phyloP scores from a whole-genome alignment of 768 basidiomycete species.

The Omphalotus guepiniiformis region DNA sequence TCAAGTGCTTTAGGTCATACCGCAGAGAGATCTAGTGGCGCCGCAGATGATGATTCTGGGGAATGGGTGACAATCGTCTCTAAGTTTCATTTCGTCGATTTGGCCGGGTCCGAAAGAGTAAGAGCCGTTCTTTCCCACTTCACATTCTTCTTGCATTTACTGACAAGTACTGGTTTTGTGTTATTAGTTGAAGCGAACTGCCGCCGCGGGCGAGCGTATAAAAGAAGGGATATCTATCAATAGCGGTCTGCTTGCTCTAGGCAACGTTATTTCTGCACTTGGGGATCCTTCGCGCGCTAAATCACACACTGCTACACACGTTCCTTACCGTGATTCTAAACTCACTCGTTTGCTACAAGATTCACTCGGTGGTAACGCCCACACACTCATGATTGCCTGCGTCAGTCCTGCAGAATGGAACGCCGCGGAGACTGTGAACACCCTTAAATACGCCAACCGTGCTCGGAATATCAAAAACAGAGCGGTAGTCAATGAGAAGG shows the following conservation, averaged over 20 bases:
- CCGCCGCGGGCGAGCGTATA: constrained; percentile 92
- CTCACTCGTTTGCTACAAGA: constrained; percentile 95
- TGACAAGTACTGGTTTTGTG: constrained; percentile 8
- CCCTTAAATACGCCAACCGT: constrained; percentile 95
- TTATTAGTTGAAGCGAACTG: constrained; percentile 85
- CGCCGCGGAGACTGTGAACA: constrained; percentile 88
- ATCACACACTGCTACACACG: constrained; percentile 78
- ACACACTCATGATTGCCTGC: constrained; percentile 99
- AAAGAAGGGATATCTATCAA: constrained; percentile 99
- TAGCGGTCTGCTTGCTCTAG: constrained; percentile 90
- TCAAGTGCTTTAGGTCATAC: constrained; percentile 77
- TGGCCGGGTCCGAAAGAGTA: constrained; percentile 95
- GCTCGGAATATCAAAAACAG: constrained; percentile 97
- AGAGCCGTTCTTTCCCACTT: constrained; percentile 25
- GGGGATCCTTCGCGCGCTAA: constrained; percentile 89
- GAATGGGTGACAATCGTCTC: constrained; percentile 90
- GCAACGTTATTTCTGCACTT: constrained; percentile 97
- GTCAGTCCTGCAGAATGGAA: constrained; percentile 97
- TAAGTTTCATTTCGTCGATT: constrained; percentile 98
- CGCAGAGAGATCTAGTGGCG: constrained; percentile 38
- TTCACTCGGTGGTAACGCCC: constrained; percentile 94
- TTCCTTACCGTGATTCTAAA: constrained; percentile 98
- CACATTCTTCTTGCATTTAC: background rate
- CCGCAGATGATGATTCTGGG: constrained; percentile 58
- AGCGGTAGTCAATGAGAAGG: constrained; percentile 87